Evolutionary conservation across 495 filamentous ascomycete genomes (phyloP), one percentile per base, ranked within the genome.

Genomic region (Lepraria neglecta): DNA sequence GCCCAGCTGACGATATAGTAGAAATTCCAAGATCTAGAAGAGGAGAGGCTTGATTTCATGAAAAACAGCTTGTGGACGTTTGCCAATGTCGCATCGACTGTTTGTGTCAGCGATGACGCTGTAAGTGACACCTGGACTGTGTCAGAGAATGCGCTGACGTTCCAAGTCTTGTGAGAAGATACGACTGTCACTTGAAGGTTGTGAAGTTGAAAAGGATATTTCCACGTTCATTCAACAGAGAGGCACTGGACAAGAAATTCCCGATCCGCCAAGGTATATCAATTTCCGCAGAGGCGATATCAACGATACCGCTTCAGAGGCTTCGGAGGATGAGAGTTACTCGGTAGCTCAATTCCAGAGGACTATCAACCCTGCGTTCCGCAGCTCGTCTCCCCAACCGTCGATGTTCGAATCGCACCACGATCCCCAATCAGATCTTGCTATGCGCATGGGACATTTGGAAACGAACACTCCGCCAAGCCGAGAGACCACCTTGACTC

Each of bases 1-100:
- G 30, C 27, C 55, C 60, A n/a, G 57, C 72, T 77, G 61, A 78
- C 62, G 21, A 17, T 30, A 48, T 50, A 27, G 10, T 65, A 87
- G 84, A 97, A 97, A 82, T 99, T 99, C 73, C 95, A 99, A 83
- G 95, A 99, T 68, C 83, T 99, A 11, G 95, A 99, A 74, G 95
- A 97, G 72, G 95, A 99, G 75, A 80, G 95, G 46, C 80, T 99
- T 33, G 95, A 99, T 70, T 97, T 95, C 70, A 89, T 89, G 60
- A 99, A 97, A 78, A 92, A 87, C 75, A 97, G 95, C 69, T 78
- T 97, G 14, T 99, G 95, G 95, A 90, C 82, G 21, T 97, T 97
- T 69, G 95, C 95, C 30, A 99, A 99, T 68, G 89, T 97, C 64
- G 87, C 92, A 3, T 96, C 92, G 2, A 97, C 92, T 30, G 95